Conservation (phyloP, 192 early-diverging fungal genomes). For the Gamsiella multidivaricata region DNA sequence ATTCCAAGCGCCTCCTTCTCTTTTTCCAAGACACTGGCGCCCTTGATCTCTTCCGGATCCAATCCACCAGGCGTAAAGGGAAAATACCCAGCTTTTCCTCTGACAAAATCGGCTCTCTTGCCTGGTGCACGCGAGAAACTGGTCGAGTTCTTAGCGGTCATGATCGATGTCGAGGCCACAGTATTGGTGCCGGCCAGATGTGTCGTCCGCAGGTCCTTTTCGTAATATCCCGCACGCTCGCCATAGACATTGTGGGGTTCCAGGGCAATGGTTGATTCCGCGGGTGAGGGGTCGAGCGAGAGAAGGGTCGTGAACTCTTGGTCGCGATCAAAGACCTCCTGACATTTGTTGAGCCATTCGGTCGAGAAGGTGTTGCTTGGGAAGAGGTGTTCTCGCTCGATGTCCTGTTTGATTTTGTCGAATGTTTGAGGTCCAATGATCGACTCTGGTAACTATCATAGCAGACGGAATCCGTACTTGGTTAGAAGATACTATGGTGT, state of each 20-base stretch:
- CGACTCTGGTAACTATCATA: slow-evolving; percentile 39
- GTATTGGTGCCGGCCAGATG: slow-evolving; percentile 26
- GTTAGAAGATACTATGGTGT: too few species aligned
- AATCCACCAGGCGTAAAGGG: slow-evolving; percentile 85
- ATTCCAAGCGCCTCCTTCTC: slow-evolving; percentile 41
- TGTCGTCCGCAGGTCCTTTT: slow-evolving; percentile 34
- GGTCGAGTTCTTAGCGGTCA: slow-evolving; percentile 74
- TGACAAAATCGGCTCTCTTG: slow-evolving; percentile 71
- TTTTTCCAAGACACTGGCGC: slow-evolving; percentile 27
- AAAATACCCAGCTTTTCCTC: slow-evolving; percentile 72
- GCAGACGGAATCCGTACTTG: too few species aligned
- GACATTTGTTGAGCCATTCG: slow-evolving; percentile 65
- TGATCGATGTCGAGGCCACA: slow-evolving; percentile 27
- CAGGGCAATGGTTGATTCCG: slow-evolving; percentile 61
- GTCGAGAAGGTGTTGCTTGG: slow-evolving; percentile 64
- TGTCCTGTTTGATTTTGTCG: slow-evolving; percentile 58
- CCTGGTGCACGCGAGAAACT: slow-evolving; percentile 74
- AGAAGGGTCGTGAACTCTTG: slow-evolving; percentile 45
- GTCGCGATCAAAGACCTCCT: slow-evolving; percentile 56
- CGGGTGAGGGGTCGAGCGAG: slow-evolving; percentile 57
- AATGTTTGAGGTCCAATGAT: slow-evolving; percentile 44
- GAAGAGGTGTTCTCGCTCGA: slow-evolving; percentile 66
- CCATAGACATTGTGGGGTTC: slow-evolving; percentile 66
- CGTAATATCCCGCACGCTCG: slow-evolving; percentile 57
- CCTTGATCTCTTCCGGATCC: slow-evolving; percentile 58